A percentile compares a stretch with the other conserved stretches of the same genome.
Evolutionary conservation across 2,329 filamentous ascomycete genomes (phyloP).

Genomic region (Meredithiella fracta): DNA sequence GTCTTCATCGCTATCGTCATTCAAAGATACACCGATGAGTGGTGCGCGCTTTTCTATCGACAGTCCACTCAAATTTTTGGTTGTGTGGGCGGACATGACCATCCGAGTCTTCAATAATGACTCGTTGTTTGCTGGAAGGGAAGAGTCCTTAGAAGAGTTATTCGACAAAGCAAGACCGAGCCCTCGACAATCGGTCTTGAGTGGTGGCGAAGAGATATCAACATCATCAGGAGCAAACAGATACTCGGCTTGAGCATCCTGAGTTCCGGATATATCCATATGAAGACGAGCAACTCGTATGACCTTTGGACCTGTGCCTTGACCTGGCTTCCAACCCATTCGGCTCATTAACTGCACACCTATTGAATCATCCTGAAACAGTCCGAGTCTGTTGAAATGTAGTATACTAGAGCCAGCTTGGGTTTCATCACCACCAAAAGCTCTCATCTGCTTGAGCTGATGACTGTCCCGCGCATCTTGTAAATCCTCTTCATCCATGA

Average conservation of each 20-base stretch:
- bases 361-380: slow-evolving; percentile 56
- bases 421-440: too few relatives aligned
- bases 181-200: slow-evolving; percentile 53
- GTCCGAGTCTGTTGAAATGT: slow-evolving; percentile 16
- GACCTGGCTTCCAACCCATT: slow-evolving; percentile 93
- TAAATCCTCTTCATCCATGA: slow-evolving; percentile 95
- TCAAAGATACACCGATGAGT: slow-evolving; percentile 22
- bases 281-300: slow-evolving; percentile 55
- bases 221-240: slow-evolving; percentile 77
- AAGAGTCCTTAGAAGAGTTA: neutral
- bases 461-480: slow-evolving; percentile 65
- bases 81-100: neutral
- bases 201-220: slow-evolving; percentile 42
- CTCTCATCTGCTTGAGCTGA: slow-evolving; percentile 40
- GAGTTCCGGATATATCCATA: neutral
- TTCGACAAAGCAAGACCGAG: slow-evolving; percentile 33
- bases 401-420: neutral
- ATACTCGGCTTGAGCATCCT: slow-evolving; percentile 25
- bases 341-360: slow-evolving; percentile 68
- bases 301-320: slow-evolving; percentile 80
- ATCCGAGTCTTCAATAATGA: neutral
- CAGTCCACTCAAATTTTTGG: neutral
- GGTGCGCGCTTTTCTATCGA: slow-evolving; percentile 16
- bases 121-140: neutral
- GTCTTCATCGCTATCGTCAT: slow-evolving; percentile 32